Percentiles rank a stretch among this genome's conserved stretches.
phyloP scores from a whole-genome alignment of 495 filamentous ascomycete species.

The Xylaria venustula region DNA sequence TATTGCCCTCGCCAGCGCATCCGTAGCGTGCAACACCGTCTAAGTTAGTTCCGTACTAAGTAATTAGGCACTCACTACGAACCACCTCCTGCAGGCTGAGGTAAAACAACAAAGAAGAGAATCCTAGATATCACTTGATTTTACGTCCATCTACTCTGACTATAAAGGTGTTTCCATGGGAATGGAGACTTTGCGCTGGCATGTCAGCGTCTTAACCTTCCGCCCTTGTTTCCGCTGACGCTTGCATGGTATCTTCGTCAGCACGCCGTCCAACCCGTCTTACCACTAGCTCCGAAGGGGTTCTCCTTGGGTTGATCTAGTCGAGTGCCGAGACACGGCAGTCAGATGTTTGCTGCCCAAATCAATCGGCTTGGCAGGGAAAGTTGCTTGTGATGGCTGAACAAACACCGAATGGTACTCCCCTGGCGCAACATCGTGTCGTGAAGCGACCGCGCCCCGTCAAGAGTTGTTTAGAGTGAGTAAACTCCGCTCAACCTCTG shows the following conservation, averaged over 20 bases:
- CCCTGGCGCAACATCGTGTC: conserved; percentile 16
- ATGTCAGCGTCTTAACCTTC: background rate
- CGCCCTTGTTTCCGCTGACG: too few relatives aligned
- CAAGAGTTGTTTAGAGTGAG: conserved; percentile 39
- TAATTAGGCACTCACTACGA: too few relatives aligned
- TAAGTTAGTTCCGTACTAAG: too few relatives aligned
- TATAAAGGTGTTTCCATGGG: too few relatives aligned
- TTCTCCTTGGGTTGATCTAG: background rate
- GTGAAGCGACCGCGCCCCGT: conserved; percentile 45
- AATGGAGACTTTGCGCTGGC: background rate
- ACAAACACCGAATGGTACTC: background rate
- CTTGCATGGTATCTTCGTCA: too few relatives aligned
- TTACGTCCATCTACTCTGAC: too few relatives aligned
- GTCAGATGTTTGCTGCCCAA: background rate
- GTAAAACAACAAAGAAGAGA: too few relatives aligned
- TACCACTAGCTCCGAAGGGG: too few relatives aligned
- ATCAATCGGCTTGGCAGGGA: background rate
- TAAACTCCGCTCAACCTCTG: background rate
- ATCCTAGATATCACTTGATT: too few relatives aligned
- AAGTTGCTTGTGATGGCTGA: background rate
- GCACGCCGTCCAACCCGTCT: background rate
- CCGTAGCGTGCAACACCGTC: too few relatives aligned
- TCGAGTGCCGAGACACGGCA: background rate
- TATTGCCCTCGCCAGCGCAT: too few relatives aligned
- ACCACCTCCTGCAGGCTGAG: too few relatives aligned